These are phyloP conservation scores for Fusarium ambrosium DNA, from an alignment of 2,329 filamentous ascomycete genomes.

Conservation along the genomic window DNA sequence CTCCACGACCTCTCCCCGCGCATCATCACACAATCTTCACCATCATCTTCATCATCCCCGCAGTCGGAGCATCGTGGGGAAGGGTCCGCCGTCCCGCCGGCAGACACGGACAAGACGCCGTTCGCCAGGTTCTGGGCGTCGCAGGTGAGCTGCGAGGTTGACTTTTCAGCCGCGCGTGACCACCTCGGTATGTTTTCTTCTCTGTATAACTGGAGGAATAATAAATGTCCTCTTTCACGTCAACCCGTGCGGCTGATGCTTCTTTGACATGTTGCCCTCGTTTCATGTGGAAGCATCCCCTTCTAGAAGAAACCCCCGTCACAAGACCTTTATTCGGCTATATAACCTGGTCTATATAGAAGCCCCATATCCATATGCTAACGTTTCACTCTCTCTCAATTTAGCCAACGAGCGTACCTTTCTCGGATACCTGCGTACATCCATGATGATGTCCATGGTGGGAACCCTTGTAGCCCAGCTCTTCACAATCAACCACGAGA, in stretches of 20 bases:
- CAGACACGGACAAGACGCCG: constrained; percentile 14
- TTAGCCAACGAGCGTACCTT: constrained; percentile 81
- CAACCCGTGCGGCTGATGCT: neutral
- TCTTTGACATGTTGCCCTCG: neutral
- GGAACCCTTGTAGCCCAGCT: constrained; percentile 77
- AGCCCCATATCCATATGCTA: neutral
- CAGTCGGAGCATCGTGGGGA: constrained; percentile 35
- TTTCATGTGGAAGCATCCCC: neutral
- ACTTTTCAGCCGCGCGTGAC: constrained; percentile 40
- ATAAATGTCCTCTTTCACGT: neutral
- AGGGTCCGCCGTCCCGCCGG: constrained; percentile 43
- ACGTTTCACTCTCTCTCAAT: neutral
- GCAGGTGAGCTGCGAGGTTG: constrained; percentile 45
- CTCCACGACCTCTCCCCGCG: constrained; percentile 36
- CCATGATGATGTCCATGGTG: constrained; percentile 75
- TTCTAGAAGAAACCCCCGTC: neutral
- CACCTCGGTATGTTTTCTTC: constrained; percentile 43
- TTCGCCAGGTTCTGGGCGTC: constrained; percentile 37
- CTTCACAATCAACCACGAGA: constrained; percentile 64
- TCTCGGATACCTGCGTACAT: constrained; percentile 79
- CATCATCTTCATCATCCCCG: neutral
- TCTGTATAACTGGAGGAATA: neutral
- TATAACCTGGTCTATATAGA: neutral
- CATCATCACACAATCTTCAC: constrained; percentile 5
- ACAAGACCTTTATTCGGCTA: neutral